Evolutionary conservation across 1,284 basidiomycete species (phyloP).

Genomic region (Singerocomus inundabilis): DNA sequence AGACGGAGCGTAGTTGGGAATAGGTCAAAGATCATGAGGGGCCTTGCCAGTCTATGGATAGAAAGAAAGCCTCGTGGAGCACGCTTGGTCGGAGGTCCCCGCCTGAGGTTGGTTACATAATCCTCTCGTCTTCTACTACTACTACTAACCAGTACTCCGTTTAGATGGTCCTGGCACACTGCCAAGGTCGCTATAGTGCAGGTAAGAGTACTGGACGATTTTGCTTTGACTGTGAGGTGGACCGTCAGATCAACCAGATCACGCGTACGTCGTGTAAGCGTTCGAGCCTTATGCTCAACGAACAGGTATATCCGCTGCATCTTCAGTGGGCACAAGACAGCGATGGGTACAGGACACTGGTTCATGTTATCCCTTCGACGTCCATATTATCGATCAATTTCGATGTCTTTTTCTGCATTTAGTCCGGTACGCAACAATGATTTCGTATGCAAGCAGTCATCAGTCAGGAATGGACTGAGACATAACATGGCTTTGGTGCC

Average conservation of each 20-base stretch:
- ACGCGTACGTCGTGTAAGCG: neutral
- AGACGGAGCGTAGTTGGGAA: constrained; percentile 25
- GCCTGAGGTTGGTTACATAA: constrained; percentile 13
- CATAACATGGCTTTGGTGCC: neutral
- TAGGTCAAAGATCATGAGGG: constrained; percentile 24
- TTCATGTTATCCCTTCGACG: neutral
- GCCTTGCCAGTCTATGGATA: neutral
- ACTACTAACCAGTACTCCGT: too few species aligned
- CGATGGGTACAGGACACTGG: neutral
- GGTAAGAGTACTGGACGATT: neutral
- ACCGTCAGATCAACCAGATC: neutral
- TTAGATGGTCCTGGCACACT: too few species aligned
- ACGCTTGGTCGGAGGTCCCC: neutral
- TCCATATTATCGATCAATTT: neutral
- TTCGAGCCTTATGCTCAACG: neutral
- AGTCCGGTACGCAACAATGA: constrained; percentile 11
- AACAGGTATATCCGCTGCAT: neutral
- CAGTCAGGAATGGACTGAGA: constrained; percentile 9
- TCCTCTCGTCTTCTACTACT: neutral
- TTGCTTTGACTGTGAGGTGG: neutral
- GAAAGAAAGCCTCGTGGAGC: neutral
- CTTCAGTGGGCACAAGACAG: neutral
- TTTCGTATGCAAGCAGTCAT: neutral
- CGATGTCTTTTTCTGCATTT: neutral
- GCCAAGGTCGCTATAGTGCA: neutral